Conservation (phyloP, 805 yeast species). For the Candida ortonii region DNA sequence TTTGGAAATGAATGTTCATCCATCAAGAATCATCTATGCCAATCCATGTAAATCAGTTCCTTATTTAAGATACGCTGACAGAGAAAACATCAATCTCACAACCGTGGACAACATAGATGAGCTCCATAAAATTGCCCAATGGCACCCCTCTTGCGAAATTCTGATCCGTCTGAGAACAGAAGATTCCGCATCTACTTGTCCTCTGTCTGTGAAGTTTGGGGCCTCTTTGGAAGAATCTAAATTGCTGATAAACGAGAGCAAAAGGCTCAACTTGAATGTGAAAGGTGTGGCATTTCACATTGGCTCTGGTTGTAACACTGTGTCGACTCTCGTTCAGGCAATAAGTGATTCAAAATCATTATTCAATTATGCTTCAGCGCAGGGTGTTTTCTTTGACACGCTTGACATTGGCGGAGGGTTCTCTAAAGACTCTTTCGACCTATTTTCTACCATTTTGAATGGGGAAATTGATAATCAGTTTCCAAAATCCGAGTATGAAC, state of each 20-base stretch:
- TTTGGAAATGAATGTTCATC: conserved; percentile 57
- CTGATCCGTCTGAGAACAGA: conserved; percentile 85
- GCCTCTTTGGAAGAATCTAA: conserved; percentile 58
- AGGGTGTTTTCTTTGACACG: conserved; percentile 46
- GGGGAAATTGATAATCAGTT: conserved; percentile 56
- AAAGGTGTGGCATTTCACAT: conserved; percentile 93
- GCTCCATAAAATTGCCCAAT: conserved; percentile 63
- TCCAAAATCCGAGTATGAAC: conserved; percentile 39
- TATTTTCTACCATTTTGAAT: conserved; percentile 57
- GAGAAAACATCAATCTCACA: conserved; percentile 58
- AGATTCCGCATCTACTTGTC: conserved; percentile 83
- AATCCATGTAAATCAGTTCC: conserved; percentile 92
- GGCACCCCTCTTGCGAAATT: conserved; percentile 67
- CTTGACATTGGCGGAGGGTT: conserved; percentile 96
- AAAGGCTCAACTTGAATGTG: conserved; percentile 57
- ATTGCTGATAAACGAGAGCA: conserved; percentile 58
- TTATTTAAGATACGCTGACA: conserved; percentile 68
- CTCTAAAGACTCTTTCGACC: conserved; percentile 54
- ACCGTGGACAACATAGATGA: conserved; percentile 91
- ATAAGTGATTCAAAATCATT: conserved; percentile 65
- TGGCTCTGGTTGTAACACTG: conserved; percentile 88
- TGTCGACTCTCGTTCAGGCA: conserved; percentile 63
- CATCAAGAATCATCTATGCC: conserved; percentile 78
- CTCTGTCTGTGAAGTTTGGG: conserved; percentile 86
- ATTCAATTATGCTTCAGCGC: conserved; percentile 54